Evolutionary conservation across 805 yeast species (phyloP), one percentile per base, ranked within the genome.

Genomic region (Kodamaea neixiangensis): DNA sequence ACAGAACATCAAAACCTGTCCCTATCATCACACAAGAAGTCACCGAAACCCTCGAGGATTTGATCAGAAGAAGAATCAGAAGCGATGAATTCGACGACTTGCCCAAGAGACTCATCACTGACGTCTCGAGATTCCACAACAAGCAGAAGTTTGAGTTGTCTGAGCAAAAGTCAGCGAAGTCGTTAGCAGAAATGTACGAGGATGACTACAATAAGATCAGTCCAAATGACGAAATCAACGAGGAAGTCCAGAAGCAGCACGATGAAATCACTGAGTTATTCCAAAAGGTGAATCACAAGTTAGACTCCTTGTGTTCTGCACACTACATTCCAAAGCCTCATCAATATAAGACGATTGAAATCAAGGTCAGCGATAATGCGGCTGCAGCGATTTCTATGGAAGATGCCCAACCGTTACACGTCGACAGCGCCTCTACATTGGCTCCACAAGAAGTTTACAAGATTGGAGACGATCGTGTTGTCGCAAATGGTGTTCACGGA

Each of bases 361-460:
- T 94, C 63, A 89, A 87, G 65, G 89, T 91, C 35, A 65, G 62
- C 31, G 76, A 71, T 50, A 62, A 59, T 35, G 87, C 92, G 50
- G 87, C 92, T 50, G 85, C 96, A 4, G 80, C 96, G 1, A 86
- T 94, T 46, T 64, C 86, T 1, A 89, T 93, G 96, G 99, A 93
- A 71, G 98, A 94, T 63, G 94, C 97, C 1, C 97, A 91, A 71
- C 99, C 99, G 46, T 76, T 89, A 51, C 85, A 91, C 34, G 77
- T 88, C 72, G 82, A 94, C 1, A 73, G 80, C 31, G 89, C 85
- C 18, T 74, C 85, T 11, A 81, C 87, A 45, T 77, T 94, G 60
- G 99, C 99, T 2, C 99, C 99, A 37, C 99, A 93, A 72, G 99
- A 93, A 70, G 77, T 94, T 7, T 94, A 86, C 69, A 81, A 77